Evolutionary conservation across 495 filamentous ascomycete species (phyloP).

Genomic region (Penicillium parvum): DNA sequence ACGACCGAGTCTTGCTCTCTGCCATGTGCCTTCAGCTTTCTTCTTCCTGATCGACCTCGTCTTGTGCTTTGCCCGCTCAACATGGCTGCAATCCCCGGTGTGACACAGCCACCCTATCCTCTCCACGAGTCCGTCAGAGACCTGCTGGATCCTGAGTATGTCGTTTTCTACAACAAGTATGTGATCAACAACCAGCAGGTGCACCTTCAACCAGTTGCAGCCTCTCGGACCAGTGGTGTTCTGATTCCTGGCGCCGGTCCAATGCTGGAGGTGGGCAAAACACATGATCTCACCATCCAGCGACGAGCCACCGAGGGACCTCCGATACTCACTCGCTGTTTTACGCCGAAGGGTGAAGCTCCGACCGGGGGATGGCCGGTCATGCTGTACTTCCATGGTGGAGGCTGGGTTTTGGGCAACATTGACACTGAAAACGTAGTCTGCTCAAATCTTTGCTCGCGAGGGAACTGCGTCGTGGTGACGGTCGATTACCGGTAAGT

Average conservation of each 20-base stretch:
- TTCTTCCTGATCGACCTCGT: not conserved
- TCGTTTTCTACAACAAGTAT: conserved; percentile 50
- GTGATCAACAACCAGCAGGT: conserved; percentile 48
- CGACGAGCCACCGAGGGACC: conserved; percentile 46
- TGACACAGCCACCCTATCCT: conserved; percentile 49
- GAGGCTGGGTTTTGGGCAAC: conserved; percentile 56
- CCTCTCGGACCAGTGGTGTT: conserved; percentile 48
- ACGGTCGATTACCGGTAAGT: conserved; percentile 54
- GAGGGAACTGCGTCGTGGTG: conserved; percentile 49
- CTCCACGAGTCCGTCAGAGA: conserved; percentile 48
- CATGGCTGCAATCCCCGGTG: conserved; percentile 25
- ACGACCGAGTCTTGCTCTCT: no score
- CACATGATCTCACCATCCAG: conserved; percentile 42
- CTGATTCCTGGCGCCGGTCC: conserved; percentile 53
- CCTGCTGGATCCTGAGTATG: conserved; percentile 48
- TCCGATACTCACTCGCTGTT: conserved; percentile 41
- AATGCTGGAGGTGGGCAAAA: conserved; percentile 45
- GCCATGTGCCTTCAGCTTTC: not conserved
- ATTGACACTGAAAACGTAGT: conserved; percentile 57
- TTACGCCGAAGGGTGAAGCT: conserved; percentile 41
- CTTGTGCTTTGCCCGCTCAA: no score
- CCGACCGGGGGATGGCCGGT: conserved; percentile 51
- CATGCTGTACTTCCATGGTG: conserved; percentile 55
- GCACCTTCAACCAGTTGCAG: conserved; percentile 50
- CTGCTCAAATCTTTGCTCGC: conserved; percentile 50